Evolutionary conservation across 73 alveolate genomes (phyloP), one percentile per base, ranked within the genome.

Genomic region (Diophrys appendiculata): DNA sequence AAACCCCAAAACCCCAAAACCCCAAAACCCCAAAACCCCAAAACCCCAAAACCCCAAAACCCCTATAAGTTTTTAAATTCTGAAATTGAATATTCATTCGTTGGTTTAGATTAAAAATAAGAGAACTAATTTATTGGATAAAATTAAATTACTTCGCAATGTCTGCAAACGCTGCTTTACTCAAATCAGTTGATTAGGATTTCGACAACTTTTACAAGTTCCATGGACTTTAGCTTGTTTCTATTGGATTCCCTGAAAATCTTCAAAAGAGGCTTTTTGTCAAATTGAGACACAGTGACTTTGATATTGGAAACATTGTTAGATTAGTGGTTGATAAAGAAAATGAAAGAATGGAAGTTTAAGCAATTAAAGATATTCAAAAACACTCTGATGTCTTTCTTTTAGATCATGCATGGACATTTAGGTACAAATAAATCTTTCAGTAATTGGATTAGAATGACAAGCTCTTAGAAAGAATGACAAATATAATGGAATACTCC

Each of bases 351-450:
- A 91, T 81, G 80, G 95, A 84, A 72, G 77, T 95, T 33, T 31
- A 76, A 26, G 69, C 89, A 2, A 28, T 88, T 18, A 78, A 65
- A n/a, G 88, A 90, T 28, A 34, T 95, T 29, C 81, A 80, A 70
- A 72, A 79, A 24, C 77, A 84, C 71, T 92, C 95, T 33, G 84
- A 91, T 52, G 97, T 91, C 64, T 93, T 90, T 54, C 81, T 96
- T 33, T 87, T 96, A 26, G 99, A 96, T 77, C 99, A 96, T 86
- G 96, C 96, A 23, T 91, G 98, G 97, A 96, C 97, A 65, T 95
- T 94, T 90, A 90, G 92, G 79, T 86, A 89, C 79, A 83, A 94
- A 64, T 92, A 93, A 52, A 77, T 88, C 34, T 85, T 89, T 78
- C 68, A 72, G n/a, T 80, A 89, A 32, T 84, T 94, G 27, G 77